A percentile compares a stretch with the other conserved stretches of the same genome.
Conservation (phyloP, 306 rosid species). For the Pueraria montana region DNA sequence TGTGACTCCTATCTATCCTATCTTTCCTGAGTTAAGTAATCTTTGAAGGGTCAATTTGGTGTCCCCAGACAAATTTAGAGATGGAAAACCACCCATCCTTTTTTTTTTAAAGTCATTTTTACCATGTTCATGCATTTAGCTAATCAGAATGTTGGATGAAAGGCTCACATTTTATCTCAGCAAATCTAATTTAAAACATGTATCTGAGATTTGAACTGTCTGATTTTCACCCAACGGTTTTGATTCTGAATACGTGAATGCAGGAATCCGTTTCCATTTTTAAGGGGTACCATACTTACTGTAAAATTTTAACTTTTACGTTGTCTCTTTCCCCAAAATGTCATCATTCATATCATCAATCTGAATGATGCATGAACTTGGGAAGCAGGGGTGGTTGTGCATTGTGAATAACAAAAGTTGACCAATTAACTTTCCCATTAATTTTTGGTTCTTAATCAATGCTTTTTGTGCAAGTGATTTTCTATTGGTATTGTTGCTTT, state of each 20-base stretch:
- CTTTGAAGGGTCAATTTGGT: slow-evolving; percentile 29
- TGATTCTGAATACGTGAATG: neutral
- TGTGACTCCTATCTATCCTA: neutral
- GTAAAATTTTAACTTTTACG: neutral
- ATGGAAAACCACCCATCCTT: neutral
- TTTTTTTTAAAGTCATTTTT: neutral
- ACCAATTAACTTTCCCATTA: neutral
- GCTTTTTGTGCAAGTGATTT: slow-evolving; percentile 11
- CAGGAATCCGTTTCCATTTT: neutral
- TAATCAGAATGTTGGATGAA: neutral
- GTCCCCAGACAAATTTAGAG: neutral
- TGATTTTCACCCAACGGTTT: neutral
- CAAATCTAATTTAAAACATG: too few relatives aligned
- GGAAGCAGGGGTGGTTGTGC: slow-evolving; percentile 14
- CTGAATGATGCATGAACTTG: slow-evolving; percentile 8
- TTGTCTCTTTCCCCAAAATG: slow-evolving; percentile 1
- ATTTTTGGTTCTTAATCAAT: too few relatives aligned
- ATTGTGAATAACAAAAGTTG: slow-evolving; percentile 11
- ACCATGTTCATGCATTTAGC: neutral
- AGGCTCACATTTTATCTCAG: neutral
- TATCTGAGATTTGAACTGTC: neutral
- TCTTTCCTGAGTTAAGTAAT: neutral
- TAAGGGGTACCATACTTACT: neutral
- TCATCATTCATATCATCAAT: slow-evolving; percentile 6
- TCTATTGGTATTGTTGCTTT: slow-evolving; percentile 17